phyloP scores from a whole-genome alignment of 305 asterid genomes.

The Vinca major region DNA sequence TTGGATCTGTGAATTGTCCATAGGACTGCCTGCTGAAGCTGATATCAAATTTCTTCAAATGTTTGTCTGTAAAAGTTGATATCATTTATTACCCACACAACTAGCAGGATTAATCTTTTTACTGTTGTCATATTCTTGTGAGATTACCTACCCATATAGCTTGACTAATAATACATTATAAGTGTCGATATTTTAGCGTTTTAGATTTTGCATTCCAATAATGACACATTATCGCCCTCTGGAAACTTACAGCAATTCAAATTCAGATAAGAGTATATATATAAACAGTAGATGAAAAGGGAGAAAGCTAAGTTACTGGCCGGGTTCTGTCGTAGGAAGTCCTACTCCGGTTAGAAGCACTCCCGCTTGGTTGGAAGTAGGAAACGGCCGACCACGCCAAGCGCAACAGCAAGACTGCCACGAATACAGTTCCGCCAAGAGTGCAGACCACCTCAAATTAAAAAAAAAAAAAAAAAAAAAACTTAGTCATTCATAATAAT shows the following conservation, averaged over 20 bases:
- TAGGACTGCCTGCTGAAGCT: conserved; percentile 3
- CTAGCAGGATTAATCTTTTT: background rate
- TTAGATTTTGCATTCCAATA: no score
- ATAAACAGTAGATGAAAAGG: no score
- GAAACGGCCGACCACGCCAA: conserved; percentile 24
- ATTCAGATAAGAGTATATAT: no score
- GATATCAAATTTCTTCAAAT: background rate
- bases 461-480: background rate
- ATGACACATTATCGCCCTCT: no score
- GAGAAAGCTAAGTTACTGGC: background rate
- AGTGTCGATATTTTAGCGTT: no score
- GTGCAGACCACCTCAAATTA: conserved; percentile 27
- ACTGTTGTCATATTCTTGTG: no score
- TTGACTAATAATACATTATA: no score
- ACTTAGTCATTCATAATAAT: background rate
- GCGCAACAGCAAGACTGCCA: conserved; percentile 25
- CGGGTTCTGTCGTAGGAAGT: conserved; percentile 22
- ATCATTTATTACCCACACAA: conserved; percentile 2
- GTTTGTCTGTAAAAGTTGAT: conserved; percentile 3
- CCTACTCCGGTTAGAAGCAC: conserved; percentile 16
- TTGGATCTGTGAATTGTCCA: background rate
- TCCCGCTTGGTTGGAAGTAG: conserved; percentile 21
- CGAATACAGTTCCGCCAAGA: conserved; percentile 33
- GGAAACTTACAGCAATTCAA: no score
- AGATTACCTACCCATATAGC: no score